Base-by-base conservation (phyloP, 257 asterid species). In the Przewalskia tangutica region DNA sequence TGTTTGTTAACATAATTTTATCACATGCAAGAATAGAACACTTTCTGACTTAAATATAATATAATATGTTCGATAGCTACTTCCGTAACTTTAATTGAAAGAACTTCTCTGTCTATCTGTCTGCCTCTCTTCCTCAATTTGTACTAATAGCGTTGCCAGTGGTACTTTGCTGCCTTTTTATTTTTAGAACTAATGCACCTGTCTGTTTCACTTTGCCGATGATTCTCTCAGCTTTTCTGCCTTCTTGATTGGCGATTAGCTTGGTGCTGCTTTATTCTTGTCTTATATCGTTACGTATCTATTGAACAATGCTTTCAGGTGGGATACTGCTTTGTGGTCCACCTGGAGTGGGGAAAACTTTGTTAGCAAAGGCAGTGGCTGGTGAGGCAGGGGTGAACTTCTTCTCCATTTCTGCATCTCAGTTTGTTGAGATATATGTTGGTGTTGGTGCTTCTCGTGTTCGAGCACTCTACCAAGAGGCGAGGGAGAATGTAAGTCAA, bases 401-500 rank as follows among this genome's bases (percentile, higher is more conserved):
- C 97, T 95, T 95, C 89, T 95, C 99, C 80, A 95, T 95, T 79
- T 95, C 99, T 83, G 99, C 99, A 34, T 92, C 99, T 85, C 97
- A 95, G 92, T 95, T 95, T 85, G 97, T 95, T 4, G 99, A 95
- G 84, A 95, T 95, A 84, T 95, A 95, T 84, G 97, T 95, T 73
- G 98, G 99, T 53, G 99, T 95, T 82, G 99, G 99, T 77, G 99
- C 99, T 84, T 91, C 99, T 83, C 99, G 97, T 77, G 99, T 95
- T 82, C 92, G 98, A 81, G 92, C 97, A 51, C 98, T 95, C 79
- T 95, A 95, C 85, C 97, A 95, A 89, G 99, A 95, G 90, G 99
- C 99, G n/a, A 89, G 68, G 87, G 97, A 95, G 27, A 95, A 94
- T 84, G 99, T 94, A 85, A 88, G 96, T 42, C 27, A 32, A 76